Evolutionary conservation across 1,139 yeast species (phyloP), one percentile per base, ranked within the genome.

Genomic region (Candida pseudocylindracea): DNA sequence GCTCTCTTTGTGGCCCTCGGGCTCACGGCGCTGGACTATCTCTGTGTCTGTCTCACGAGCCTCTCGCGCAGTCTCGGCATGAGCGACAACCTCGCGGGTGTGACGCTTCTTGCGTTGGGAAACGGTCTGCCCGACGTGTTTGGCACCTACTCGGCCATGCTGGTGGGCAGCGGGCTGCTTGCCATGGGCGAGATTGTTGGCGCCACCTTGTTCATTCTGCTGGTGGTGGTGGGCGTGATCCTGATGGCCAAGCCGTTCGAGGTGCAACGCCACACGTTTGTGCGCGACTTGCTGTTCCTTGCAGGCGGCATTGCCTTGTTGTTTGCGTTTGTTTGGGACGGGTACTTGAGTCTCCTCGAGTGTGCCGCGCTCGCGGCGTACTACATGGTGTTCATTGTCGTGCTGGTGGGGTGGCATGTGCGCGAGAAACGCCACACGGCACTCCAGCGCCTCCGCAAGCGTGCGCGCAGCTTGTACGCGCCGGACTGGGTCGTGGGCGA

Each of bases 91-190:
- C 55, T 85, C 29, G 78, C 93, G 4, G 96, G 96, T 0, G 64
- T 85, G 42, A 85, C 95, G 0, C 56, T 85, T 32, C 56, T 88
- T 36, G 93, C 98, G 0, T 59, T 88, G 39, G 96, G 96, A 1
- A 88, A 88, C 49, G 88, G 94, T 8, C 64, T 93, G 0, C 94
- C 96, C 0, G 98, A 88, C 50, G 71, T 88, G 3, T 63, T 83
- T 32, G 67, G 91, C 33, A 81, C 94, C 0, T 80, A 70, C 47
- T 72, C 73, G 30, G 93, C 94, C 5, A 67, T 83, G 67, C 59
- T 60, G 29, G 53, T 69, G 4, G 73, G 68, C 12, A 67, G 79
- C 5, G 71, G 76, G 1, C 63, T 81, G 3, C 54, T 88, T 46
- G 96, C 96, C 0, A 54, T 88, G 5, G 91, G 95, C 2, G 95